These are phyloP conservation scores for Fistulinella staudtii DNA, from an alignment of 1,284 basidiomycete genomes.

Conservation along the genomic window DNA sequence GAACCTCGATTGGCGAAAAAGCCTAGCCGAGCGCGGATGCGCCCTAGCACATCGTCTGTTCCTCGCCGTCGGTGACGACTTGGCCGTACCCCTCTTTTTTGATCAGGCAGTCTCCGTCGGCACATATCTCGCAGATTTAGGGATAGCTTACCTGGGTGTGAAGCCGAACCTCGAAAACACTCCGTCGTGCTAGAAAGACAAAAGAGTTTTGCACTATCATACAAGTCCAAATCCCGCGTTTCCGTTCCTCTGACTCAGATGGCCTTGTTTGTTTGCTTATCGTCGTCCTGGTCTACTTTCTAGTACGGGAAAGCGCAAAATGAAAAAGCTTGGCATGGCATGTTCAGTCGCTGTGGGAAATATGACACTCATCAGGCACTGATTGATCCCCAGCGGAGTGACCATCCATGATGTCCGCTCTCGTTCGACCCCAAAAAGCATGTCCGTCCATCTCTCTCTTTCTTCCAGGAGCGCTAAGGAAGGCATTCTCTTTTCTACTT, in stretches of 20 bases:
- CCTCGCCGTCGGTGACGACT: constrained; percentile 27
- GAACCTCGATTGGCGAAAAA: constrained; percentile 29
- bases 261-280: constrained; percentile 21
- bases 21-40: constrained; percentile 27
- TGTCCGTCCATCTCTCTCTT: constrained; percentile 15
- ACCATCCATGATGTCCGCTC: constrained; percentile 23
- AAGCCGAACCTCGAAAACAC: constrained; percentile 7
- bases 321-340: constrained; percentile 23
- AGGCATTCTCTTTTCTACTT: too few species aligned
- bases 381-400: constrained; percentile 22
- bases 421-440: constrained; percentile 20
- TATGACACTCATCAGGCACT: constrained; percentile 28
- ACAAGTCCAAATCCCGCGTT: constrained; percentile 7
- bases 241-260: constrained; percentile 5
- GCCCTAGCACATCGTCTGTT: constrained; percentile 16
- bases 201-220: background rate
- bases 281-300: too few species aligned
- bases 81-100: background rate
- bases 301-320: constrained; percentile 18
- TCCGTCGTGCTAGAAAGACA: background rate
- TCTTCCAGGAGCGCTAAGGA: constrained; percentile 8
- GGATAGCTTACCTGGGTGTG: constrained; percentile 14
- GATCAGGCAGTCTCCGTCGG: constrained; percentile 8
- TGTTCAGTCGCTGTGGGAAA: constrained; percentile 20
- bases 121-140: constrained; percentile 16